These are phyloP conservation scores for Coleophoma cylindrospora DNA, from an alignment of 2,329 filamentous ascomycete genomes.

Conservation along the genomic window DNA sequence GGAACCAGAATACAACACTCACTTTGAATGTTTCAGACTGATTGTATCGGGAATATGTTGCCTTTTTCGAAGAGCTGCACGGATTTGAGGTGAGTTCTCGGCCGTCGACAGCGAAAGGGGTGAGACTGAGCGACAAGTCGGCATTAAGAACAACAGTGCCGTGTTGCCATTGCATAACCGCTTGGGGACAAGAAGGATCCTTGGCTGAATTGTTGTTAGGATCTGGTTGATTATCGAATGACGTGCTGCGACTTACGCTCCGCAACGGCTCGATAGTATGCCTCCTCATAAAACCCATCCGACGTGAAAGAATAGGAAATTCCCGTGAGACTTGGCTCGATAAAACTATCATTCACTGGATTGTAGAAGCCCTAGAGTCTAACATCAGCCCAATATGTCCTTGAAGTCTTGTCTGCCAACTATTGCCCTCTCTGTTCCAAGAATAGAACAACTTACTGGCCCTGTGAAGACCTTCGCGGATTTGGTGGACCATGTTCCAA, in stretches of 20 bases:
- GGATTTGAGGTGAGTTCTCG: conserved; percentile 62
- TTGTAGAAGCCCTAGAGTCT: conserved; percentile 60
- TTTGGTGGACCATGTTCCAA: conserved; percentile 72
- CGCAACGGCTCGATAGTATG: conserved; percentile 63
- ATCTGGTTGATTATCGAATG: neutral
- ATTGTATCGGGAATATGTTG: conserved; percentile 62
- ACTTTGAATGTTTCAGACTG: conserved; percentile 59
- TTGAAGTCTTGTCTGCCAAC: conserved; percentile 7
- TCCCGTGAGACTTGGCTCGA: conserved; percentile 61
- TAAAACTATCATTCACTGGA: conserved; percentile 57
- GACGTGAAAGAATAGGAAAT: conserved; percentile 71
- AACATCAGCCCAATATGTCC: conserved; percentile 8
- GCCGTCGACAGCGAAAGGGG: conserved; percentile 60
- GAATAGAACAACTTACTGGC: conserved; percentile 44
- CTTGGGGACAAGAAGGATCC: conserved; percentile 55
- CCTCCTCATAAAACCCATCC: conserved; percentile 64
- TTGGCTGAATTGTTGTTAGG: conserved; percentile 36
- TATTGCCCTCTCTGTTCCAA: conserved; percentile 12
- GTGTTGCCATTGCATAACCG: conserved; percentile 70
- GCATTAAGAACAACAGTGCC: conserved; percentile 51
- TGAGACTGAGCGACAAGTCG: conserved; percentile 54
- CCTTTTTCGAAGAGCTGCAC: conserved; percentile 44
- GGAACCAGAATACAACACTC: conserved; percentile 9
- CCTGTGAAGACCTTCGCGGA: conserved; percentile 65
- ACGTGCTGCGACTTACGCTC: conserved; percentile 50